Evolutionary conservation across 441 rosid species (phyloP), one percentile per base, ranked within the genome.

Genomic region (Isatis lusitanica): DNA sequence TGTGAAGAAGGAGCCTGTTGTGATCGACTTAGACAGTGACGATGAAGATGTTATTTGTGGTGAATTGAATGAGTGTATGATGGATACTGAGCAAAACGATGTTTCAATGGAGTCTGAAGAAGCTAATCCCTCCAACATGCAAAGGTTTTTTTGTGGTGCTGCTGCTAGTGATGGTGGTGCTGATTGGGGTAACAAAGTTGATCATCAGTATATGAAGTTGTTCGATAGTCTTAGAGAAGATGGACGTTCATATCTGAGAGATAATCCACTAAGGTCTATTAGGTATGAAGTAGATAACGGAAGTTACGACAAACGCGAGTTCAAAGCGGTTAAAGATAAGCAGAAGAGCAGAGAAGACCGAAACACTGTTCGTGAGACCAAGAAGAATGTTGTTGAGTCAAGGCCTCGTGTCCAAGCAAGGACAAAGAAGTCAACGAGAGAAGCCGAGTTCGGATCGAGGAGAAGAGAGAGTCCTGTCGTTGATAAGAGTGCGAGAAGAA

Each of bases 171-270:
- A 55, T 57, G 33, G 0, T 56, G 35, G 33, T 44, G 62, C 53
- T 53, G 71, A 15, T 33, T 59, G 39, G 58, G 65, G 21, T 64
- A 44, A 63, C 15, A 43, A 48, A 56, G 43, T 70, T 2, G 89
- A 87, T 76, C 64, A 68, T 26, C 61, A 69, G 3, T 86, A 79
- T 75, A 63, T 60, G 58, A 55, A 28, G 67, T 80, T 83, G 76
- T 74, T 82, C 47, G 77, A 78, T 55, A 80, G 79, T 44, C 33
- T 77, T 16, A 81, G 77, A 60, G 76, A 44, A 75, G 79, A 79
- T 39, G 79, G 80, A 28, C 33, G n/a, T 38, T 74, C 84, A 24
- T 79, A 65, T 47, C 64, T 77, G 30, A 50, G 16, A 12, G 74
- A 67, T 60, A 81, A 70, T 60, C 42, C 48, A 12, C 63, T 75